Percentiles rank a stretch among this genome's conserved stretches.
Conservation (phyloP, 331 rosid species). For the Rhamnella rubrinervis region DNA sequence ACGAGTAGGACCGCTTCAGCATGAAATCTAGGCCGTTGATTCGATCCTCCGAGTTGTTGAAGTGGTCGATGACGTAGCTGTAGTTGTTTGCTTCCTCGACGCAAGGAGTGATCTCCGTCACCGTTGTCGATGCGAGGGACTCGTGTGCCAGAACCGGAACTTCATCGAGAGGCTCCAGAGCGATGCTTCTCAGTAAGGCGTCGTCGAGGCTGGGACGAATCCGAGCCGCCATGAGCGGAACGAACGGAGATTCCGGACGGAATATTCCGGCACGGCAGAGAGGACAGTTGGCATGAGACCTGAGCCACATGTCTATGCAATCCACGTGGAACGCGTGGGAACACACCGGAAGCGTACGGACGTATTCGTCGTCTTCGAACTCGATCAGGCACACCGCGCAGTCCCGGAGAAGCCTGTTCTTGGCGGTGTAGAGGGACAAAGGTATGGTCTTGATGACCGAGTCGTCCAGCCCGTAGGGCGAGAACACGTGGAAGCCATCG, state of each 20-base stretch:
- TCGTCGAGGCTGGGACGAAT: slow-evolving; percentile 83
- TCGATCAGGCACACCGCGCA: slow-evolving; percentile 86
- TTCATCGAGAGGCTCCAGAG: slow-evolving; percentile 44
- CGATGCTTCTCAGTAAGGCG: slow-evolving; percentile 45
- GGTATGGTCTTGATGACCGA: slow-evolving; percentile 88
- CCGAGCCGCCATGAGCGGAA: slow-evolving; percentile 85
- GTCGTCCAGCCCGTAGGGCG: slow-evolving; percentile 88
- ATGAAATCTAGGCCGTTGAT: slow-evolving; percentile 54
- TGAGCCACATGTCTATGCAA: slow-evolving; percentile 89
- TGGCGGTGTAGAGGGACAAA: slow-evolving; percentile 53
- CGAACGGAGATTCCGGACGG: slow-evolving; percentile 72
- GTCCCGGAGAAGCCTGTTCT: slow-evolving; percentile 49
- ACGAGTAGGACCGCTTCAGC: slow-evolving; percentile 78
- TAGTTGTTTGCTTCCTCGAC: slow-evolving; percentile 49
- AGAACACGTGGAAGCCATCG: slow-evolving; percentile 47
- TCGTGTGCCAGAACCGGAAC: slow-evolving; percentile 15
- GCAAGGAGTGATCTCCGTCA: slow-evolving; percentile 69
- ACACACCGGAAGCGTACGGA: slow-evolving; percentile 76
- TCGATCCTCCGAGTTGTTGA: slow-evolving; percentile 40
- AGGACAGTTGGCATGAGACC: slow-evolving; percentile 95
- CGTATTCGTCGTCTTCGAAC: slow-evolving; percentile 78
- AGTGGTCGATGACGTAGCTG: not conserved
- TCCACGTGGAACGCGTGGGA: slow-evolving; percentile 87
- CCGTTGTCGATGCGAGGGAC: not conserved
- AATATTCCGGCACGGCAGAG: slow-evolving; percentile 89